Base-by-base conservation (phyloP, 805 yeast genomes). In the Yarrowia divulgata region DNA sequence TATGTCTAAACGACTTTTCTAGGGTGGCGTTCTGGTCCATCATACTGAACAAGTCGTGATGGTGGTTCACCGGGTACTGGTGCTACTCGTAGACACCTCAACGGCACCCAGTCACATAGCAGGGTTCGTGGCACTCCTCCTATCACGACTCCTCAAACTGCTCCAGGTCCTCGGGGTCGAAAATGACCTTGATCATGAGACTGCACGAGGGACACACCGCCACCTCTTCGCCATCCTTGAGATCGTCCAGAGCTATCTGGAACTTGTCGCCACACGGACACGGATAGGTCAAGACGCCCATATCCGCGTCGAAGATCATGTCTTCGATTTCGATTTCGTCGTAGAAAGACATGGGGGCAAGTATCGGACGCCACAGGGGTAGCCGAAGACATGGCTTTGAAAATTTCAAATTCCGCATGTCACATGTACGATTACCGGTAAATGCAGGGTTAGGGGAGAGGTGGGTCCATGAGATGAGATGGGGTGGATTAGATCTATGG, bases 261-360 rank as follows among this genome's bases (percentile, higher is more conserved):
- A 95, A 95, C 75, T 88, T 84, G 78, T 95, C 99, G 10, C 99
- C 99, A 79, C 99, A 95, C 0, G 99, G 99, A 82, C 99, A 95
- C 4, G 99, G 99, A 75, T 93, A 94, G 64, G 92, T 90, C 79
- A 93, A 91, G 34, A 91, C 79, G 77, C 90, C 93, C 14, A 90
- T 87, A n/a, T 81, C 82, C 2, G 93, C 87, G 77, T 95, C 98
- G 77, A 87, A 95, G 2, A 93, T 88, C 88, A 95, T 93, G 78
- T 95, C 99, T 79, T 95, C 99, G 67, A 95, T 95, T 82, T 95
- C 99, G 69, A 95, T 88, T 77, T 95, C 96, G 79, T 95, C 99
- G 79, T 95, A 95, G 42, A 88, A 84, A 57, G 75, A 71, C 80
- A 78, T 78, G 40, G 18, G 42, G 68, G 55, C 40, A 34, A 32